Evolutionary conservation across 2,329 filamentous ascomycete genomes (phyloP).

Genomic region (Diplodia corticola): DNA sequence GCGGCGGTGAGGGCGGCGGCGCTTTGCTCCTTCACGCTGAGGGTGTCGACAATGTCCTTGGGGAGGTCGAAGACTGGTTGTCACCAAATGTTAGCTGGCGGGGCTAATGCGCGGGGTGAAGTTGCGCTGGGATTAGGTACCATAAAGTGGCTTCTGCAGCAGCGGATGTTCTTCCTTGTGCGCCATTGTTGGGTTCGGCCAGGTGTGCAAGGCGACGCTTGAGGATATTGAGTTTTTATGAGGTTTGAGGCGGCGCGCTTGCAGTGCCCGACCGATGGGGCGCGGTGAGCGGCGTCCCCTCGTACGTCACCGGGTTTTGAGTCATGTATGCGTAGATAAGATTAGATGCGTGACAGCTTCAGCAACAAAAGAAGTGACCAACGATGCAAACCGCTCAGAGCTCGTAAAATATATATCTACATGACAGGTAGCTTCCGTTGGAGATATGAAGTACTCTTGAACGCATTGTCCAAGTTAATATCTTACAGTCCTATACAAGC

Average conservation of each 20-base stretch:
- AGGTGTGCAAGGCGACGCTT: neutral
- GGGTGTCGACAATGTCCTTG: conserved; percentile 66
- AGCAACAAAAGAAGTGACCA: neutral
- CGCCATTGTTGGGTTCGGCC: conserved; percentile 21
- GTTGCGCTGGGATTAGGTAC: conserved; percentile 26
- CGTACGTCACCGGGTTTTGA: conserved; percentile 15
- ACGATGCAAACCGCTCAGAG: neutral
- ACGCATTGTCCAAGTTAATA: neutral
- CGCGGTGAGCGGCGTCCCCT: neutral
- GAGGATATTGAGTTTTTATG: neutral
- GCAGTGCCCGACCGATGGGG: neutral
- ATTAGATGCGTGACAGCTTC: neutral
- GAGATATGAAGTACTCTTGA: neutral
- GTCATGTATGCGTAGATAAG: conserved; percentile 7
- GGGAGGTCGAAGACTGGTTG: conserved; percentile 77
- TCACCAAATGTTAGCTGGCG: conserved; percentile 25
- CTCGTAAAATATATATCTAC: neutral
- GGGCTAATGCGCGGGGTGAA: neutral
- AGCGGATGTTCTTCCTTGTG: conserved; percentile 27
- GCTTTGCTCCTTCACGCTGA: conserved; percentile 56
- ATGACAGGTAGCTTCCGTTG: neutral
- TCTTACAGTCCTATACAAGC: neutral
- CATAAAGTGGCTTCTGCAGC: conserved; percentile 42
- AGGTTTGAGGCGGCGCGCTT: neutral
- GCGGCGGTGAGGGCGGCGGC: conserved; percentile 25